Base-by-base conservation (phyloP, 179 eudicot genomes). In the Amaranthus tricolor region DNA sequence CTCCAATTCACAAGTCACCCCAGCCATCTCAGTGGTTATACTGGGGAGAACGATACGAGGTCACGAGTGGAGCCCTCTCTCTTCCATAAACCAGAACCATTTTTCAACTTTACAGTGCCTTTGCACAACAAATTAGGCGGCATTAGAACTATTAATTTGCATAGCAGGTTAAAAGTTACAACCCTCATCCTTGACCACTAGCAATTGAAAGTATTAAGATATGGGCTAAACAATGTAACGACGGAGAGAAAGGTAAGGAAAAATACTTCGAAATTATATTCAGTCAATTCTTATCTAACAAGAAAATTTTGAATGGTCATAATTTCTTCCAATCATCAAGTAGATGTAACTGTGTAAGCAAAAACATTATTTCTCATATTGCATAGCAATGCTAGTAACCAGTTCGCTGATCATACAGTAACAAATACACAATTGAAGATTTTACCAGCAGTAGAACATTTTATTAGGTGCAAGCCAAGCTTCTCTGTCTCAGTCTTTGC, bases 361-460 rank as follows among this genome's bases (percentile, higher is more conserved):
- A 56, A 31, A 6, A 40, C 15, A 45, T 51, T 53, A 70, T 40
- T 21, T 24, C 49, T 61, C 21, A 54, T 54, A 24, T 7, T 7
- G 19, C 7, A 24, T 24, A 53, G 50, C 62, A 70, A 40, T 68
- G 60, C 47, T 11, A 68, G 48, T 1, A 53, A 70, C 19, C 54
- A 58, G 8, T 12, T 11, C 48, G 68, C 21, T 40, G 59, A 51
- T 45, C 52, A 54, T 17, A 64, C 50, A 0, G 40, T 31, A 31
- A 31, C 65, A 24, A 69, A 58, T 7, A 49, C 50, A 50, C 12
- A 66, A 31, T 61, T 15, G 53, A 77, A n/a, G 67, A 74, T 40
- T 60, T 73, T 72, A 89, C 91, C 93, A 80, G 87, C 53, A 76
- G 66, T 72, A 49, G 79, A 76, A 79, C 81, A 79, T 54, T 82